Conservation (phyloP, 2,329 filamentous ascomycete species). For the Colletotrichum kahawae region DNA sequence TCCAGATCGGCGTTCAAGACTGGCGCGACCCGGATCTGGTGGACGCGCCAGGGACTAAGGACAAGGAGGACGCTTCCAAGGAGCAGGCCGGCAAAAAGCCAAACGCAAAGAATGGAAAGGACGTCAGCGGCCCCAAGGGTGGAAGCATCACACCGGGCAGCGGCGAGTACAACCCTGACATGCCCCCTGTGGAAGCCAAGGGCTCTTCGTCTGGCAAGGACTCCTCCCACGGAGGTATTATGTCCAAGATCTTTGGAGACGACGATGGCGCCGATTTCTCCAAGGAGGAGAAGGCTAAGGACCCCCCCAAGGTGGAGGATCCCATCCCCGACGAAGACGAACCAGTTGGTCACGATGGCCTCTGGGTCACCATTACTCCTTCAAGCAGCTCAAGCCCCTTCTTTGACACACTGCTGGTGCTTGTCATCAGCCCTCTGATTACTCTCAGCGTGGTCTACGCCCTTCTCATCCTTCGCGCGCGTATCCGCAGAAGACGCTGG, state of each 20-base stretch:
- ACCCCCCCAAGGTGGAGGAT: slow-evolving; percentile 25
- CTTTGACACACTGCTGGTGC: slow-evolving; percentile 92
- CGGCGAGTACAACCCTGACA: slow-evolving; percentile 63
- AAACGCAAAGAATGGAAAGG: slow-evolving; percentile 24
- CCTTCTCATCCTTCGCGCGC: slow-evolving; percentile 82
- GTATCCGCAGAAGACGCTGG: slow-evolving; percentile 89
- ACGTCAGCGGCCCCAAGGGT: slow-evolving; percentile 53
- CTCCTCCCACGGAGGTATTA: slow-evolving; percentile 36
- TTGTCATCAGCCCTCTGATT: slow-evolving; percentile 93
- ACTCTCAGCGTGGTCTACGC: slow-evolving; percentile 94
- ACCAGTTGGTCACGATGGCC: slow-evolving; percentile 68
- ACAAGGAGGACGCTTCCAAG: slow-evolving; percentile 16
- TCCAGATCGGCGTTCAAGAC: slow-evolving; percentile 84
- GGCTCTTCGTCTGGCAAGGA: slow-evolving; percentile 23
- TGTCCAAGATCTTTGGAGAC: slow-evolving; percentile 57
- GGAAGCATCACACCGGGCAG: slow-evolving; percentile 75
- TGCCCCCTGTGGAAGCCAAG: slow-evolving; percentile 36
- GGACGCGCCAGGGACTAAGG: slow-evolving; percentile 44
- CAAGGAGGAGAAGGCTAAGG: slow-evolving; percentile 26
- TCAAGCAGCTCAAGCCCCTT: slow-evolving; percentile 90
- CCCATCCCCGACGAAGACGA: slow-evolving; percentile 25
- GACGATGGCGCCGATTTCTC: slow-evolving; percentile 39
- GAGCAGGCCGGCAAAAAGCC: slow-evolving; percentile 21
- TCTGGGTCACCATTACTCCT: slow-evolving; percentile 97
- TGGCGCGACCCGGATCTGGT: slow-evolving; percentile 71